Evolutionary conservation across 495 filamentous ascomycete genomes (phyloP), one percentile per base, ranked within the genome.

Genomic region (Tuber melanosporum): DNA sequence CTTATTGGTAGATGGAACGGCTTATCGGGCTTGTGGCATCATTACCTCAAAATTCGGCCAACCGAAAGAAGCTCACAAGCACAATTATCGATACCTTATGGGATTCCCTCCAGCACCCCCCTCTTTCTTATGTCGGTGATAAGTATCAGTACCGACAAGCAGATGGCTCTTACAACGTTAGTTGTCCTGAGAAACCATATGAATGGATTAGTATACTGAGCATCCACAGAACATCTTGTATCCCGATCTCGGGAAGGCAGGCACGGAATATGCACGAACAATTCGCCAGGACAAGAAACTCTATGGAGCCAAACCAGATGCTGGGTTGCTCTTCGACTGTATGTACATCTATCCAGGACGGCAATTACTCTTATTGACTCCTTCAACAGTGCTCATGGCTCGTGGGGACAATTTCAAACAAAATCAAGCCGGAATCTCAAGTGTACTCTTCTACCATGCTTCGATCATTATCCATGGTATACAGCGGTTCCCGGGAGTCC

Each of bases 381-480:
- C 39, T 42, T 17, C 20, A 20, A 44, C 10, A 81, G 88, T 89
- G 36, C 81, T 93, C 4, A 87, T 94, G 86, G 87, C 87, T 49
- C 87, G 92, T 4, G 84, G 85, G 20, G 82, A 84, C 20, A 87
- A 88, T 10, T 89, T 87, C 74, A 86, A 89, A 74, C 86, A 88
- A 71, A 91, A 93, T 84, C 89, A 90, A 2, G 93, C 91, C 80
- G 91, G 91, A 75, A 91, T 96, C 39, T 97, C 94, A 0, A 94
- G 92, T 79, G 87, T 96, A 71, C 85, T 97, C 14, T 95, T 94
- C 86, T 94, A 97, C 77, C 89, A 94, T 84, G 93, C 93, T 8
- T 91, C 91, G 17, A 92, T 97, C 75, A 95, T 97, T 78, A 96
- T 94, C 78, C 94, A 97, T 78, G 91, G 79, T 81, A 72, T 20